A percentile compares a stretch with the other conserved stretches of the same genome.
Evolutionary conservation across 345 rosid genomes (phyloP).

Genomic region (Eucalyptus guilfoylei): DNA sequence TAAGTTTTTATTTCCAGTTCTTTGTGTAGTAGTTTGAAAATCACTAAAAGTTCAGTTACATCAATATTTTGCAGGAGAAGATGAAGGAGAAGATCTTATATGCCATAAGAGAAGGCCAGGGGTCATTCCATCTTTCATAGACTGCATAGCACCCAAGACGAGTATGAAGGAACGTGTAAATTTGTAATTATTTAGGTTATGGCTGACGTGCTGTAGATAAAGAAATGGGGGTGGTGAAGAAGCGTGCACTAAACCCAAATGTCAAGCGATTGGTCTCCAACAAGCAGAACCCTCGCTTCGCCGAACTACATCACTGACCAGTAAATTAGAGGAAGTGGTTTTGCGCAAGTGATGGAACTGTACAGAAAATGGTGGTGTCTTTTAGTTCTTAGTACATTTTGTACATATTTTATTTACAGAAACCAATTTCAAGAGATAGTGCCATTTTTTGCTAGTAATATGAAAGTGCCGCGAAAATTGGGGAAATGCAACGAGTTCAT

Average conservation of each 20-base stretch:
- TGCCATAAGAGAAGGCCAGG: constrained; percentile 96
- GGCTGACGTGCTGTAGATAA: background rate
- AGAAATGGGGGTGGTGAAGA: background rate
- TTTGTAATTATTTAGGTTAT: constrained; percentile 28
- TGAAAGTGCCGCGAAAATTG: background rate
- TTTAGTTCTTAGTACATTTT: background rate
- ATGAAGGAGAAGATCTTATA: constrained; percentile 83
- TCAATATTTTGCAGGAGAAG: constrained; percentile 49
- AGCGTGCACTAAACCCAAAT: background rate
- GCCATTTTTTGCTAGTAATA: background rate
- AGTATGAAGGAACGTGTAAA: constrained; percentile 1
- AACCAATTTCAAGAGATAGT: background rate
- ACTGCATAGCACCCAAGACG: background rate
- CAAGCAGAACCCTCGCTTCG: background rate
- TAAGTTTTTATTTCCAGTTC: background rate
- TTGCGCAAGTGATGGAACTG: background rate
- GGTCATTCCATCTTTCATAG: constrained; percentile 95
- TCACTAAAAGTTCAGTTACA: background rate
- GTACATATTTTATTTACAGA: background rate
- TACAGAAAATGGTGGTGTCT: background rate
- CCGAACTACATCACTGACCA: background rate
- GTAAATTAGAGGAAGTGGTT: background rate
- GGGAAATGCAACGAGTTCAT: background rate
- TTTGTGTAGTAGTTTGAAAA: background rate
- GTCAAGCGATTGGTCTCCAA: background rate